Conservation (phyloP, 495 filamentous ascomycete species). For the Aspergillus egyptiacus region DNA sequence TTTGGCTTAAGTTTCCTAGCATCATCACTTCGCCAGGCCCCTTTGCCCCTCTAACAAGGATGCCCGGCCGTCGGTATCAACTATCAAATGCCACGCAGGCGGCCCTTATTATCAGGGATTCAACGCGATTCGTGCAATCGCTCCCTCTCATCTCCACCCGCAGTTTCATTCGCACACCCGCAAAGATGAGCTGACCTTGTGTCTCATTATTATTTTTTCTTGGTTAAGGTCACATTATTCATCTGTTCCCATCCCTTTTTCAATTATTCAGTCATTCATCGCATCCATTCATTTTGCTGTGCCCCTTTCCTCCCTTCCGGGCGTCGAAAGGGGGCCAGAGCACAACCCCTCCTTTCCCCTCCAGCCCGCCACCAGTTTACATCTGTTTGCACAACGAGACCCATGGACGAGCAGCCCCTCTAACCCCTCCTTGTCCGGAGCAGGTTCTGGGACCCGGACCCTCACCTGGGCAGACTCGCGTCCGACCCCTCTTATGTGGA, state of each 20-base stretch:
- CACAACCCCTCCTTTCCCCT: conserved; percentile 9
- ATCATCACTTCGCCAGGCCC: conserved; percentile 22
- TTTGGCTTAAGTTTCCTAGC: too few relatives aligned
- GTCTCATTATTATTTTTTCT: conserved; percentile 16
- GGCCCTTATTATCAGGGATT: too few relatives aligned
- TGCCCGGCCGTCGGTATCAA: too few relatives aligned
- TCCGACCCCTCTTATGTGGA: conserved; percentile 20
- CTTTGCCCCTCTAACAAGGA: conserved; percentile 26
- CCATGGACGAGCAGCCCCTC: conserved; percentile 13
- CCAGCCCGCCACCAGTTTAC: conserved; percentile 14
- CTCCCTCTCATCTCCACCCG: conserved; percentile 25
- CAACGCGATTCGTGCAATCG: conserved; percentile 20
- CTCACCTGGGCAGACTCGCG: too few relatives aligned
- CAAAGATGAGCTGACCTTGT: background rate
- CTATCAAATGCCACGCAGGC: conserved; percentile 22
- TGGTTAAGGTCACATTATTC: conserved; percentile 14
- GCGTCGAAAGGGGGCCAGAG: background rate
- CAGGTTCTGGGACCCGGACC: too few relatives aligned
- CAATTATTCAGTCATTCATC: conserved; percentile 9
- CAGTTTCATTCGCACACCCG: conserved; percentile 10
- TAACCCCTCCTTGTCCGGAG: conserved; percentile 13
- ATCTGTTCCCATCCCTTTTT: conserved; percentile 6
- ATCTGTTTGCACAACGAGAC: too few relatives aligned
- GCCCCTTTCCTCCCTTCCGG: conserved; percentile 7
- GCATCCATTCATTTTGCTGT: conserved; percentile 9